phyloP scores from a whole-genome alignment of 208 protist genomes.

The Trypanosoma boissoni region DNA sequence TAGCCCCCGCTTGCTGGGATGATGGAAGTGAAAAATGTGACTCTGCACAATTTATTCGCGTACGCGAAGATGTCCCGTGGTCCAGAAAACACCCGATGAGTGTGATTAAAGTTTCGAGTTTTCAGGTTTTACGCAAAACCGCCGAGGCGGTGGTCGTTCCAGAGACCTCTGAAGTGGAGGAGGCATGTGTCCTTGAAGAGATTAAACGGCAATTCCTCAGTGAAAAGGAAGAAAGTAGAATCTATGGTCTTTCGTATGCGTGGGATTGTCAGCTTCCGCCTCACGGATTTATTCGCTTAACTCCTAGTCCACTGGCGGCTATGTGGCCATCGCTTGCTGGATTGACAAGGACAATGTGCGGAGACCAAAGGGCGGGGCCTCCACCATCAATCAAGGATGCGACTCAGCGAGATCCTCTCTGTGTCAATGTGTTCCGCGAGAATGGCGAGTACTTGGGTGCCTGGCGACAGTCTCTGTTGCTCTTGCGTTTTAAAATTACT shows the following conservation, averaged over 20 bases:
- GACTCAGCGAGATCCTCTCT: constrained; percentile 3
- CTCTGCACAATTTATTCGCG: constrained; percentile 61
- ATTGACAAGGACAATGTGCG: not conserved
- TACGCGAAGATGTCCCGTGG: constrained; percentile 28
- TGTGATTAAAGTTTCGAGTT: constrained; percentile 41
- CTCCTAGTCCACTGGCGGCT: constrained; percentile 47
- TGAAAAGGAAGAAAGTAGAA: constrained; percentile 15
- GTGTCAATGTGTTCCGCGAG: constrained; percentile 18
- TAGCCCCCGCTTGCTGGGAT: constrained; percentile 32
- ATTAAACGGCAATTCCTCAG: constrained; percentile 3
- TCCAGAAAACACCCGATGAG: constrained; percentile 42
- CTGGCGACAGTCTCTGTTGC: constrained; percentile 74
- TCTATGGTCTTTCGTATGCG: constrained; percentile 75
- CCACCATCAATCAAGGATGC: not conserved
- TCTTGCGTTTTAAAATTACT: constrained; percentile 81
- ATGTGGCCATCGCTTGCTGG: constrained; percentile 70
- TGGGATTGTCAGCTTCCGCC: constrained; percentile 71
- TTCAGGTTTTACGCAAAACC: constrained; percentile 32
- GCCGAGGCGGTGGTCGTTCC: constrained; percentile 20
- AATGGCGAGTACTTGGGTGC: constrained; percentile 42
- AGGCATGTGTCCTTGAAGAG: constrained; percentile 5
- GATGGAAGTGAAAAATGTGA: constrained; percentile 5
- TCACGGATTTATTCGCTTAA: constrained; percentile 62
- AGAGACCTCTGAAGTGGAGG: not conserved
- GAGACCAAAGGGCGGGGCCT: no score